A percentile compares a stretch with the other conserved stretches of the same genome.
Evolutionary conservation across 805 yeast species (phyloP).

Genomic region (Candida koratica): DNA sequence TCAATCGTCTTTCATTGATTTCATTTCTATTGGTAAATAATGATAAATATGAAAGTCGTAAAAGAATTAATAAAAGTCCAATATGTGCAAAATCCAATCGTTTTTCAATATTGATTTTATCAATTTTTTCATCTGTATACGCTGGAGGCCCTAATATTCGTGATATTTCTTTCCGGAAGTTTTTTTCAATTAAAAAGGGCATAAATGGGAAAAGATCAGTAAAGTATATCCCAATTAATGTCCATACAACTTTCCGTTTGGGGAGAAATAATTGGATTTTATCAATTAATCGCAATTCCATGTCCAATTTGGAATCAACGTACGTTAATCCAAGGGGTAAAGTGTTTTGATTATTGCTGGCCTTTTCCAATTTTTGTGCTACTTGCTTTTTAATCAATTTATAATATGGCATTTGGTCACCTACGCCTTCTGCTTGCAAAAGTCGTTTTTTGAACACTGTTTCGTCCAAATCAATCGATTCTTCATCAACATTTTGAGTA

Average conservation of each 20-base stretch:
- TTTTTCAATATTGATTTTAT: constrained; percentile 28
- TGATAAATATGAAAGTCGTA: constrained; percentile 42
- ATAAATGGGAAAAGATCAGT: constrained; percentile 42
- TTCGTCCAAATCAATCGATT: constrained; percentile 17
- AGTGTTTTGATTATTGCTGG: constrained; percentile 16
- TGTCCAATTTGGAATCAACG: constrained; percentile 28
- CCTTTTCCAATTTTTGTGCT: constrained; percentile 14
- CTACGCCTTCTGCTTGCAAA: constrained; percentile 32
- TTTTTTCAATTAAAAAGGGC: constrained; percentile 43
- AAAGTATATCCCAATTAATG: constrained; percentile 41
- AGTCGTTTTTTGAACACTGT: constrained; percentile 27
- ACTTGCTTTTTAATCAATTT: constrained; percentile 18
- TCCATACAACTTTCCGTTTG: constrained; percentile 33
- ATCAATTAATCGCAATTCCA: constrained; percentile 28
- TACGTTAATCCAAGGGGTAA: constrained; percentile 32
- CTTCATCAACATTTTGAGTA: constrained; percentile 8
- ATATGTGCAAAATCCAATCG: constrained; percentile 39
- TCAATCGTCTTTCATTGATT: constrained; percentile 26
- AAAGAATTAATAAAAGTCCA: constrained; percentile 37
- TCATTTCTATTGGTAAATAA: constrained; percentile 29
- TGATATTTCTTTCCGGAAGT: constrained; percentile 27
- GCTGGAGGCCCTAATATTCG: constrained; percentile 33
- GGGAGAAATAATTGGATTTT: constrained; percentile 40
- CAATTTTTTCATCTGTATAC: constrained; percentile 22
- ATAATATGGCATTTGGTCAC: constrained; percentile 33